A percentile compares a stretch with the other conserved stretches of the same genome.
Evolutionary conservation across 2,329 filamentous ascomycete species (phyloP).

Genomic region (Alternaria consortialis): DNA sequence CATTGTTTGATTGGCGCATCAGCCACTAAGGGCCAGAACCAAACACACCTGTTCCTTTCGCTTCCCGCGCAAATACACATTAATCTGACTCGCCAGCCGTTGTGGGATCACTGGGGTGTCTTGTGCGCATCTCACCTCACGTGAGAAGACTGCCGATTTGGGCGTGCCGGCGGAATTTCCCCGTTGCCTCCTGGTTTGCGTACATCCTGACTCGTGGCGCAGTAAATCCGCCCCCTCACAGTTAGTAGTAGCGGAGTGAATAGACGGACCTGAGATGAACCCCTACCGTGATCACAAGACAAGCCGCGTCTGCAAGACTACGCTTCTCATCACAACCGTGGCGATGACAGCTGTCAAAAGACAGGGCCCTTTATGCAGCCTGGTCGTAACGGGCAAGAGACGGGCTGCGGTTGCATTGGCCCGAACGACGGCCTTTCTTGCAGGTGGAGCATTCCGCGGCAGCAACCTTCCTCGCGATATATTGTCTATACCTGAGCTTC

Average conservation of each 20-base stretch:
- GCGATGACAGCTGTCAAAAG: slow-evolving; percentile 19
- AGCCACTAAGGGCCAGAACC: background rate
- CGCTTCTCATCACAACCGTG: slow-evolving; percentile 3
- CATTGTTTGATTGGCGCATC: slow-evolving; percentile 1
- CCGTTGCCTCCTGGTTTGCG: background rate
- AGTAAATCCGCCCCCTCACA: background rate
- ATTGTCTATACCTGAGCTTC: slow-evolving; percentile 4
- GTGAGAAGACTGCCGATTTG: slow-evolving; percentile 12
- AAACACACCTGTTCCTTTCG: slow-evolving; percentile 10
- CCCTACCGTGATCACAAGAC: slow-evolving; percentile 8
- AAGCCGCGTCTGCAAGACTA: slow-evolving; percentile 8
- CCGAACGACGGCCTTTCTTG: slow-evolving; percentile 6
- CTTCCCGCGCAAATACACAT: slow-evolving; percentile 14
- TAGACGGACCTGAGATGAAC: slow-evolving; percentile 1
- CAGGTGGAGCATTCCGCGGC: slow-evolving; percentile 5
- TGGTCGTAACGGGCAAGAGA: slow-evolving; percentile 15
- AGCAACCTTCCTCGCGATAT: slow-evolving; percentile 10
- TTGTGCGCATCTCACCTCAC: slow-evolving; percentile 2
- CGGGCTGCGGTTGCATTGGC: slow-evolving; percentile 16
- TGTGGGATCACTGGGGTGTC: background rate
- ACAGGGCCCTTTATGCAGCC: slow-evolving; percentile 13
- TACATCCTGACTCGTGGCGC: slow-evolving; percentile 6
- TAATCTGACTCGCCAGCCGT: slow-evolving; percentile 6
- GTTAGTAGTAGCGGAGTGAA: slow-evolving; percentile 1
- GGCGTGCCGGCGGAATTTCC: slow-evolving; percentile 8